Conservation (phyloP, 768 basidiomycete genomes). For the Boletus reticuloceps region DNA sequence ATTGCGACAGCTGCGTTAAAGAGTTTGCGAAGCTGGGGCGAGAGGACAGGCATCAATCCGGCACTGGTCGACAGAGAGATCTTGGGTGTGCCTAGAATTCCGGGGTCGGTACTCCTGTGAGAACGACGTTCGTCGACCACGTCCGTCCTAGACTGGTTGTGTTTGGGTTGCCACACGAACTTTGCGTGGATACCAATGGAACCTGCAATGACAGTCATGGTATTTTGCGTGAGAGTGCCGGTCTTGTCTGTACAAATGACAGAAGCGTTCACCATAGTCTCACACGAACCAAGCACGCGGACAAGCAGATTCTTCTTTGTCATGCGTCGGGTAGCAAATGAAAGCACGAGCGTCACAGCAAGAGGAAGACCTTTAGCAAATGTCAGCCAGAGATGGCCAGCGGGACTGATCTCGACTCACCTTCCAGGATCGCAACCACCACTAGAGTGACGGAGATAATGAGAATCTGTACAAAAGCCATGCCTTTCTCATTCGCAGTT, state of each 20-base stretch:
- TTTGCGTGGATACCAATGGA: constrained; percentile 93
- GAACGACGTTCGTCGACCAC: constrained; percentile 50
- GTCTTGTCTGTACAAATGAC: constrained; percentile 97
- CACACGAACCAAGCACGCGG: constrained; percentile 93
- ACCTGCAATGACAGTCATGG: constrained; percentile 95
- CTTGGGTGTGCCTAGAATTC: constrained; percentile 46
- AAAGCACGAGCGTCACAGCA: constrained; percentile 93
- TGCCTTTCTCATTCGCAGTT: constrained; percentile 78
- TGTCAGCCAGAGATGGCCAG: background rate
- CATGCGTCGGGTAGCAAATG: constrained; percentile 97
- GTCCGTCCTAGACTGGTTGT: constrained; percentile 70
- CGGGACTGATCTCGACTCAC: constrained; percentile 26
- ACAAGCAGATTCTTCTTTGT: constrained; percentile 95
- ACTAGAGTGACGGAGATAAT: constrained; percentile 94
- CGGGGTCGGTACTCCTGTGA: constrained; percentile 31
- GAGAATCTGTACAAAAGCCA: constrained; percentile 87
- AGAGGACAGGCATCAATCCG: constrained; percentile 64
- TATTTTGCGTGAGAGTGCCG: constrained; percentile 90
- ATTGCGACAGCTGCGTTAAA: constrained; percentile 88
- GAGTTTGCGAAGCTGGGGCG: constrained; percentile 56
- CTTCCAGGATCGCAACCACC: constrained; percentile 86
- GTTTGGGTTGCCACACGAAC: constrained; percentile 77
- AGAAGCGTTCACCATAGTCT: constrained; percentile 98
- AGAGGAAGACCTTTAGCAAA: constrained; percentile 72
- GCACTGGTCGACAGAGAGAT: constrained; percentile 85